These are phyloP conservation scores for Cyamopsis tetragonoloba DNA, from an alignment of 306 rosid species.

Conservation along the genomic window DNA sequence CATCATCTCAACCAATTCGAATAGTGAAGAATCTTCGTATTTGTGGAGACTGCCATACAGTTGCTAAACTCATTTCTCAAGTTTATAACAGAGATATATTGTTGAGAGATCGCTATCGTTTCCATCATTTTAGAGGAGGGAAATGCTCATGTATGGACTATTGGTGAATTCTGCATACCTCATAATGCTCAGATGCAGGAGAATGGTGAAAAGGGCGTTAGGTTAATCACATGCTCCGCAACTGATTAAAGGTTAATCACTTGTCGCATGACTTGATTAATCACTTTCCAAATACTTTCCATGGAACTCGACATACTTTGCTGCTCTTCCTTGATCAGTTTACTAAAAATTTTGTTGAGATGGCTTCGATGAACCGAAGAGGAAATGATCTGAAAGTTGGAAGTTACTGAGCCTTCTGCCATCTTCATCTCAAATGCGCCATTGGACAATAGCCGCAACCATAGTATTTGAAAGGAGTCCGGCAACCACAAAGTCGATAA, in stretches of 20 bases:
- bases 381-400: neutral
- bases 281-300: neutral
- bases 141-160: slow-evolving; percentile 59
- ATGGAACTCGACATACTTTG: neutral
- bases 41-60: slow-evolving; percentile 57
- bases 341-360: neutral
- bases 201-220: neutral
- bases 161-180: slow-evolving; percentile 38
- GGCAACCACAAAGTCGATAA: neutral
- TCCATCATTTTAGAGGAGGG: slow-evolving; percentile 57
- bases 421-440: neutral
- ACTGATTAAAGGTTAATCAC: neutral
- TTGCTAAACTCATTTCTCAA: slow-evolving; percentile 56
- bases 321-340: neutral
- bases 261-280: neutral
- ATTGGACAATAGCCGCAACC: neutral
- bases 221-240: neutral
- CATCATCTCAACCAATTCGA: slow-evolving; percentile 50
- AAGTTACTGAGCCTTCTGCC: neutral
- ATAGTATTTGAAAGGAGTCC: neutral
- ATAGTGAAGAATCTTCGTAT: slow-evolving; percentile 67
- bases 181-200: neutral
- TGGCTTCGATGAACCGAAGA: neutral
- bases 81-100: slow-evolving; percentile 47
- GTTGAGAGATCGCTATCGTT: slow-evolving; percentile 60